These are phyloP conservation scores for Neurospora sublineolata DNA, from an alignment of 495 filamentous ascomycete species.

Conservation along the genomic window DNA sequence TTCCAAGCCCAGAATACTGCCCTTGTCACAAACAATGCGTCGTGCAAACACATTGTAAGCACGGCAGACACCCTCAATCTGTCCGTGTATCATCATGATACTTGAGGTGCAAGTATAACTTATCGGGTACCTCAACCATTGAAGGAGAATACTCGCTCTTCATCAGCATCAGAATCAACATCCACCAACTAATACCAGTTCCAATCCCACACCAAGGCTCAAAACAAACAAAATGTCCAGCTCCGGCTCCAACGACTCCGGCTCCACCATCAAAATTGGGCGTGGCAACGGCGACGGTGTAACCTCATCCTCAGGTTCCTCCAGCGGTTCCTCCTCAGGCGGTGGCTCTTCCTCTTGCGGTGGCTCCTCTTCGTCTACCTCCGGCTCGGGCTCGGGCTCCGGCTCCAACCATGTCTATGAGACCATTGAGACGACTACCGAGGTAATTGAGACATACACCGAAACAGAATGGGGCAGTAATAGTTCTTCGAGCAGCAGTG, in stretches of 20 bases:
- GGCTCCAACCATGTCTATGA: not conserved
- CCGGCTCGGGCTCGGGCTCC: not conserved
- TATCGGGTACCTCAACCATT: too few relatives aligned
- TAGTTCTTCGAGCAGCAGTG: not conserved
- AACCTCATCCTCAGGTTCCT: not conserved
- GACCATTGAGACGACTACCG: not conserved
- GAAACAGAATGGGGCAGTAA: not conserved
- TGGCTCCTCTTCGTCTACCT: not conserved
- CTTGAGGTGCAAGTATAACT: not conserved
- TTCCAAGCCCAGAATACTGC: too few relatives aligned
- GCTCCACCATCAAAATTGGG: not conserved
- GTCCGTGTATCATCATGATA: too few relatives aligned
- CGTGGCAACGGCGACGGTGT: not conserved
- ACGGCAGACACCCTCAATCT: too few relatives aligned
- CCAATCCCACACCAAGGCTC: not conserved
- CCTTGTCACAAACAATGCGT: too few relatives aligned
- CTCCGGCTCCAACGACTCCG: not conserved
- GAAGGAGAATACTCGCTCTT: not conserved
- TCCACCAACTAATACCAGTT: not conserved
- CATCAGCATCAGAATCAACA: not conserved
- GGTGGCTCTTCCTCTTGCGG: not conserved
- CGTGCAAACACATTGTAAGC: not conserved
- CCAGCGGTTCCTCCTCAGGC: not conserved
- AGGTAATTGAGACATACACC: not conserved
- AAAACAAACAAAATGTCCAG: not conserved